These are phyloP conservation scores for Metarhizium robertsii DNA, from an alignment of 2,329 filamentous ascomycete species.

Conservation along the genomic window DNA sequence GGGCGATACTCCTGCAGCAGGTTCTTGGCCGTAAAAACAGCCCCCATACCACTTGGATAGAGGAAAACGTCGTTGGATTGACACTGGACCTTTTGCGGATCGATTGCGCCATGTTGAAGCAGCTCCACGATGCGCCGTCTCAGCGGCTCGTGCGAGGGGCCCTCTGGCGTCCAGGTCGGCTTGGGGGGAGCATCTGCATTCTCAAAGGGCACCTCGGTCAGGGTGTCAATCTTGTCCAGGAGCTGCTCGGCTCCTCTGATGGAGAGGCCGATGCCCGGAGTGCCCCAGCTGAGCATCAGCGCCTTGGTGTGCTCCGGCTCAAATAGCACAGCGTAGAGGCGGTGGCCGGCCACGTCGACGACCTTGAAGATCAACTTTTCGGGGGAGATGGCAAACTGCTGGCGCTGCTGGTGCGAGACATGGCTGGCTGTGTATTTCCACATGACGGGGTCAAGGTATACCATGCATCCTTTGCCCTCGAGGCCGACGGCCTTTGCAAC, in stretches of 20 bases:
- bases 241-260: slow-evolving; percentile 35
- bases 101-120: slow-evolving; percentile 29
- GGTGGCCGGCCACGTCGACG: slow-evolving; percentile 32
- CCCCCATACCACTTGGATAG: slow-evolving; percentile 45
- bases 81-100: slow-evolving; percentile 16
- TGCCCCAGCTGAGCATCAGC: slow-evolving; percentile 34
- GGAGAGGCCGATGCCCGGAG: slow-evolving; percentile 36
- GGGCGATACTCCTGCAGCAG: slow-evolving; percentile 25
- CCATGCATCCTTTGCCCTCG: slow-evolving; percentile 16
- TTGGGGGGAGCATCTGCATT: slow-evolving; percentile 13
- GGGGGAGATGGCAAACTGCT: slow-evolving; percentile 22
- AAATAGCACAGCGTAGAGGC: slow-evolving; percentile 35
- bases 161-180: slow-evolving; percentile 30
- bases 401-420: slow-evolving; percentile 24
- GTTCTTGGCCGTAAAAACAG: slow-evolving; percentile 34
- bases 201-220: slow-evolving; percentile 24
- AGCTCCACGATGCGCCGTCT: slow-evolving; percentile 31
- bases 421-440: slow-evolving; percentile 21
- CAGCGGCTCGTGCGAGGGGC: slow-evolving; percentile 26
- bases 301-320: slow-evolving; percentile 24
- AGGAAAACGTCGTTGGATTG: slow-evolving; percentile 36
- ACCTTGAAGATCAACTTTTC: slow-evolving; percentile 28
- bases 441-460: slow-evolving; percentile 23
- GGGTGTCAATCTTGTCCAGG: slow-evolving; percentile 23
- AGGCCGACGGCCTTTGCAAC: slow-evolving; percentile 23